Evolutionary conservation across 768 basidiomycete genomes (phyloP).

Genomic region (Trametes sanguinea): DNA sequence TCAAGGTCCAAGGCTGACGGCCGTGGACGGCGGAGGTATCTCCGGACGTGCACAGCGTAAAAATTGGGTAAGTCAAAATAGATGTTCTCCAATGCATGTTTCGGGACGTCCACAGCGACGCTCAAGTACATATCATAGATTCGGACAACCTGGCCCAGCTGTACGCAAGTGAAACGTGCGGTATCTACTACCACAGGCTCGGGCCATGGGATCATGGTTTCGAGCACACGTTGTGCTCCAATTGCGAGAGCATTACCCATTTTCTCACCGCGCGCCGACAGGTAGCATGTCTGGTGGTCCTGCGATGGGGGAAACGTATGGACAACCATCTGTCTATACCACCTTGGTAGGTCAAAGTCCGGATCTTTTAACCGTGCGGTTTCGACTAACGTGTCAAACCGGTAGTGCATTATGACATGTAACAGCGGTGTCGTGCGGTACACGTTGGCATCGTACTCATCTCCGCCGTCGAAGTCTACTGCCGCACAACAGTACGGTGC

Average conservation of each 20-base stretch:
- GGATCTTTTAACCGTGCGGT: not conserved
- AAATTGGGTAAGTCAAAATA: constrained; percentile 12
- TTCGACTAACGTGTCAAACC: constrained; percentile 7
- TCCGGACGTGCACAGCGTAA: not conserved
- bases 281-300: not conserved
- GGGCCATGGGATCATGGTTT: not conserved
- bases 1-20: not conserved
- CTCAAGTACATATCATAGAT: constrained; percentile 1
- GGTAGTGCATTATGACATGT: constrained; percentile 14
- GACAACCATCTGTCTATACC: constrained; percentile 9
- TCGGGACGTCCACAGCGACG: not conserved
- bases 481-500: constrained; percentile 5
- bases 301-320: not conserved
- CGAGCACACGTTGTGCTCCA: not conserved
- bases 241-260: constrained; percentile 4
- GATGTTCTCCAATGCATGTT: not conserved
- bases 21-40: not conserved
- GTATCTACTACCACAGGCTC: not conserved
- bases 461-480: not conserved
- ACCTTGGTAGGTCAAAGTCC: constrained; percentile 1
- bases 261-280: not conserved
- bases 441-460: not conserved
- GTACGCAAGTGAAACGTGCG: not conserved
- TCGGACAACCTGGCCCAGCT: not conserved
- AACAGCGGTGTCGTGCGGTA: not conserved